These are phyloP conservation scores for Candida yuanshanica DNA, from an alignment of 805 yeast genomes.

Conservation along the genomic window DNA sequence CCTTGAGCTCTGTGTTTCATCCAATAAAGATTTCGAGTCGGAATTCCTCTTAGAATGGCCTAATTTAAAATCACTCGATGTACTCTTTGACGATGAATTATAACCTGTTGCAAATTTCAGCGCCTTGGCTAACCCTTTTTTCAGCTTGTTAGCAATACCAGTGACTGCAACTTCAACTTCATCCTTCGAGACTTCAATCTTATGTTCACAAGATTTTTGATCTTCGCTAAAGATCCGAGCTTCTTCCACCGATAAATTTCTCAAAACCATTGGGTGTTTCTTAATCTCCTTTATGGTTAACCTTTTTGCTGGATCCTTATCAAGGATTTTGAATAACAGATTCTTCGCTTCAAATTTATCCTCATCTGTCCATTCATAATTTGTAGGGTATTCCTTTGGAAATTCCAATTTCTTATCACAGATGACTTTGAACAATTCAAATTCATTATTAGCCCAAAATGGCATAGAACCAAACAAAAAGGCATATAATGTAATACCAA, in stretches of 20 bases:
- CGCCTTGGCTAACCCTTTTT: conserved; percentile 22
- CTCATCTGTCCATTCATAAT: conserved; percentile 24
- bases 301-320: conserved; percentile 65
- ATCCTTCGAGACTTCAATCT: conserved; percentile 55
- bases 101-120: conserved; percentile 21
- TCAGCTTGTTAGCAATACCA: conserved; percentile 70
- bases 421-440: conserved; percentile 78
- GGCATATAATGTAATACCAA: conserved; percentile 89
- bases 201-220: conserved; percentile 23
- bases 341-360: conserved; percentile 46
- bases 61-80: neutral
- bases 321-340: conserved; percentile 53
- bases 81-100: neutral
- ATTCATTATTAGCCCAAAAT: conserved; percentile 82
- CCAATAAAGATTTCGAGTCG: conserved; percentile 1
- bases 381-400: conserved; percentile 51
- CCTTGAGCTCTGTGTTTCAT: neutral
- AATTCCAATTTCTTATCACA: conserved; percentile 53
- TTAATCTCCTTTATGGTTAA: conserved; percentile 69
- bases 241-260: conserved; percentile 31
- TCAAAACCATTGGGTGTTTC: conserved; percentile 61
- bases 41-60: conserved; percentile 9
- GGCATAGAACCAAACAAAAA: conserved; percentile 85
- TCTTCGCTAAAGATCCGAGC: conserved; percentile 17
- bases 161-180: conserved; percentile 75